These are phyloP conservation scores for Hibiscus syriacus DNA, from an alignment of 345 rosid genomes.

Conservation along the genomic window DNA sequence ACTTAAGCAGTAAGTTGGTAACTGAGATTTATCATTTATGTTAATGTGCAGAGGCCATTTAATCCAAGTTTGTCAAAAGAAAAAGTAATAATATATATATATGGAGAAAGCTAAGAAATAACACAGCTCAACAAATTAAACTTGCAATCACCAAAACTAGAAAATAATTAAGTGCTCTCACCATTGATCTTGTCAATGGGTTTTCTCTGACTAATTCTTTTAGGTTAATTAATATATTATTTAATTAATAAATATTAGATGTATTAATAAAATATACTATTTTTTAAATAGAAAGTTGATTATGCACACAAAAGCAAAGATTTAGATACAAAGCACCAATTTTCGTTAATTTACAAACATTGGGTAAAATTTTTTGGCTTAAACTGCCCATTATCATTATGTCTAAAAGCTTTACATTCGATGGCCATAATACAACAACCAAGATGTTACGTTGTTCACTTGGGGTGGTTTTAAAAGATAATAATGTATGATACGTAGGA, in stretches of 20 bases:
- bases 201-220: too few species aligned
- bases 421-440: conserved; percentile 11
- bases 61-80: conserved; percentile 16
- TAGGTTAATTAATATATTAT: too few species aligned
- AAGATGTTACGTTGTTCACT: not conserved
- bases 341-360: not conserved
- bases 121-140: conserved; percentile 46
- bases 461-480: not conserved
- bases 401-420: not conserved
- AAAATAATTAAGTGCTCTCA: too few species aligned
- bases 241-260: too few species aligned
- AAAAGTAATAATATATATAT: not conserved
- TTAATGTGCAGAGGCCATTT: conserved; percentile 36
- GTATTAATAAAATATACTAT: too few species aligned
- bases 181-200: too few species aligned
- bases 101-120: not conserved
- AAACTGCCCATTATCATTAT: not conserved
- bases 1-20: not conserved
- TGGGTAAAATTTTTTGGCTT: not conserved
- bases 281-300: too few species aligned
- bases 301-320: not conserved
- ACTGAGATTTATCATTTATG: conserved; percentile 28
- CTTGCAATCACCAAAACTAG: too few species aligned
- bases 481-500: not conserved
- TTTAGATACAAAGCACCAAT: not conserved